Base-by-base conservation (phyloP, 495 filamentous ascomycete species). In the Glarea lozoyensis region DNA sequence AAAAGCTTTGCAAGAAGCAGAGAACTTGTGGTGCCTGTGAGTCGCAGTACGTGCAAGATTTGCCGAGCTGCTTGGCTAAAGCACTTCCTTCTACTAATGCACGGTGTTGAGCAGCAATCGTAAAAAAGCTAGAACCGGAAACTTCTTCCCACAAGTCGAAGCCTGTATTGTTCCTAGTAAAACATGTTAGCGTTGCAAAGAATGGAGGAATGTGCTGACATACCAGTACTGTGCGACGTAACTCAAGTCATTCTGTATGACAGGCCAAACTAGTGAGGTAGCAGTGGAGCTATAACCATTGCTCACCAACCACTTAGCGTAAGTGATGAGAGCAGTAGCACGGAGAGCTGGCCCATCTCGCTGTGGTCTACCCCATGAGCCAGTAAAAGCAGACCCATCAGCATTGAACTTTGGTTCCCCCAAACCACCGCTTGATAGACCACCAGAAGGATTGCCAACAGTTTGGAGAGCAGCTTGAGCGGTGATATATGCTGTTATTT, bases 211-310 rank as follows among this genome's bases (percentile, higher is more conserved):
- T 24, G 12, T n/a, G 10, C 13, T 24, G n/a, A 31, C 52, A 21
- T 46, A 60, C 82, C 84, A 88, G 62, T 86, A 79, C 49, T 84
- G 71, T 3, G 76, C 64, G 6, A 83, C 73, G 49, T 86, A 75
- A 30, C 67, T 63, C 10, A 80, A 52, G 46, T 78, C 76, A 40
- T 78, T 77, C 18, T 65, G 61, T 19, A 80, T 70, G 37, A 76
- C 64, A 0, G 73, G 72, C 72, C 70, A 76, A 29, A 70, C 55
- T 7, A 64, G 52, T 9, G 54, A 37, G 5, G 54, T 49, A 2
- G 62, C 70, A 11, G 57, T 63, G 2, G 53, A 42, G 16, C 47
- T 27, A 30, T 62, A 55, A 2, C 58, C 56, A 35, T 59, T 60
- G 23, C 45, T 45, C 12, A 62, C 46, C 23, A 62, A 41, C 56